These are phyloP conservation scores for Xylaria sp. DNA, from an alignment of 2,329 filamentous ascomycete species.

Conservation along the genomic window DNA sequence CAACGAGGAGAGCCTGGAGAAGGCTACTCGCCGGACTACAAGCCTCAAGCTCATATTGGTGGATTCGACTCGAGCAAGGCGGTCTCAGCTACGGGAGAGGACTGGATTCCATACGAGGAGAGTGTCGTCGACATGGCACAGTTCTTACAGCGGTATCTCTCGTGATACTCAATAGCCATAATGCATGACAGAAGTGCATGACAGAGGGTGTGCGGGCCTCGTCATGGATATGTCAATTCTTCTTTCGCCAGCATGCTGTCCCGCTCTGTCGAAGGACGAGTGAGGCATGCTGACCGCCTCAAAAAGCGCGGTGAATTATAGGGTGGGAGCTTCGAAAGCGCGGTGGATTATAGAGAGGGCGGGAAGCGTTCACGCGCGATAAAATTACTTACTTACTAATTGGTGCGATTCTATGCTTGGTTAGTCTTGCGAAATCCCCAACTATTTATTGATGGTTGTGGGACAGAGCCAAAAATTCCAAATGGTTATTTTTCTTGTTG, in stretches of 20 bases:
- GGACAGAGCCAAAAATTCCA: neutral
- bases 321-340: neutral
- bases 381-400: neutral
- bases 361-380: neutral
- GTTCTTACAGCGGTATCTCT: slow-evolving; percentile 38
- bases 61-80: slow-evolving; percentile 47
- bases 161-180: neutral
- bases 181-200: neutral
- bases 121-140: slow-evolving; percentile 39
- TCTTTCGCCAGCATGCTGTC: neutral
- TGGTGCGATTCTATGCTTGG: neutral
- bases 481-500: no score
- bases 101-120: slow-evolving; percentile 49
- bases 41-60: slow-evolving; percentile 19
- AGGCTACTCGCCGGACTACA: slow-evolving; percentile 42
- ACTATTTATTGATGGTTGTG: no score
- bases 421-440: neutral
- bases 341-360: neutral
- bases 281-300: neutral
- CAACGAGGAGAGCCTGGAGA: slow-evolving; percentile 38
- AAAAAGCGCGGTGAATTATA: neutral
- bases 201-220: neutral
- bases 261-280: neutral
- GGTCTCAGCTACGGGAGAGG: slow-evolving; percentile 43
- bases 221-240: neutral